Conservation (phyloP, 2,329 filamentous ascomycete species). For the Capronia americana region DNA sequence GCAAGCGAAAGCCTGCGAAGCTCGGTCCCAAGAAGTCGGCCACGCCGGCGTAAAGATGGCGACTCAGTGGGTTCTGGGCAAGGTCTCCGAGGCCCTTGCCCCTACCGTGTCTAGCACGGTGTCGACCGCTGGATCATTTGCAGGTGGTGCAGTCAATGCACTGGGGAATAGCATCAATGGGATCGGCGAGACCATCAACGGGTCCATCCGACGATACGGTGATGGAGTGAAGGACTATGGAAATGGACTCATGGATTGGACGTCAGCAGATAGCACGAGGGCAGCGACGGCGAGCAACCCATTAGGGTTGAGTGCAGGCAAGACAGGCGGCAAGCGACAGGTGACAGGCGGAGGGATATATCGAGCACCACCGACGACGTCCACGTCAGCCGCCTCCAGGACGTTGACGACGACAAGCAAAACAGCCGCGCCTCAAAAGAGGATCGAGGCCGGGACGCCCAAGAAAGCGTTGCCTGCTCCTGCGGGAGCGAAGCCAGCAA, state of each 20-base stretch:
- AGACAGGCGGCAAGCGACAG: conserved; percentile 33
- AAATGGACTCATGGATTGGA: conserved; percentile 42
- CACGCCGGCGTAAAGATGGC: conserved; percentile 35
- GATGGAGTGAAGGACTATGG: conserved; percentile 42
- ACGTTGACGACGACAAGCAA: conserved; percentile 36
- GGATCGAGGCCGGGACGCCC: conserved; percentile 29
- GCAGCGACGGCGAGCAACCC: conserved; percentile 41
- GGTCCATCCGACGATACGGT: conserved; percentile 36
- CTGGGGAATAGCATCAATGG: conserved; percentile 40
- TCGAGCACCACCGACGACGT: conserved; percentile 34
- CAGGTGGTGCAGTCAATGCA: conserved; percentile 38
- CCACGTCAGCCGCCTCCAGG: conserved; percentile 40
- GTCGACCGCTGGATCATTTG: conserved; percentile 36
- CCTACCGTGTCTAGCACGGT: conserved; percentile 37
- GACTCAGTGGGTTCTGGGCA: conserved; percentile 39
- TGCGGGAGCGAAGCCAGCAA: not conserved
- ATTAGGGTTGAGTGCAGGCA: conserved; percentile 38
- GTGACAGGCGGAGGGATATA: conserved; percentile 37
- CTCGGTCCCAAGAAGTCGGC: conserved; percentile 37
- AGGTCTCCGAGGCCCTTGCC: conserved; percentile 38
- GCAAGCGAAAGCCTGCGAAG: conserved; percentile 38
- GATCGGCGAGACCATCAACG: conserved; percentile 40
- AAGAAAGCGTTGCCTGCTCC: conserved; percentile 35
- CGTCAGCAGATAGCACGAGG: conserved; percentile 36
- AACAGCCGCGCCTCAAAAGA: conserved; percentile 34